Percentiles rank a stretch among this genome's conserved stretches.
These are phyloP conservation scores for Saccharomycopsis vini DNA, from an alignment of 805 yeast species.

Conservation along the genomic window DNA sequence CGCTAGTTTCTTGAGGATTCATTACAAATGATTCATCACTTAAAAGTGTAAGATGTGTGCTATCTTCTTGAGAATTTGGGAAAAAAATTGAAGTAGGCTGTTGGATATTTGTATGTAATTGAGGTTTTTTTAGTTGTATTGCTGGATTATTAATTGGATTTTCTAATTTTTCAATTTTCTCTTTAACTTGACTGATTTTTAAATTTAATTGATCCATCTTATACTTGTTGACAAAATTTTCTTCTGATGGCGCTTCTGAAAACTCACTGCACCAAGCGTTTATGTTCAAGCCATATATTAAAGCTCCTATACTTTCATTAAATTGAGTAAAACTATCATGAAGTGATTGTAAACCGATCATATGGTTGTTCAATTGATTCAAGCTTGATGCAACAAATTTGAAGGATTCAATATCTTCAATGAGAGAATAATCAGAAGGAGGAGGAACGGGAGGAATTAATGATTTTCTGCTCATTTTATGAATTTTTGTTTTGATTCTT, in stretches of 20 bases:
- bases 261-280: slow-evolving; percentile 88
- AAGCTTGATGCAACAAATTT: background rate
- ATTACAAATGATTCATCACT: slow-evolving; percentile 11
- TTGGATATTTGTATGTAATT: background rate
- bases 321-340: slow-evolving; percentile 57
- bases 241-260: slow-evolving; percentile 21
- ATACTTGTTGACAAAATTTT: slow-evolving; percentile 16
- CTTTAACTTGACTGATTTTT: slow-evolving; percentile 9
- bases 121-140: background rate
- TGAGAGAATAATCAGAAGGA: slow-evolving; percentile 6
- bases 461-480: slow-evolving; percentile 1
- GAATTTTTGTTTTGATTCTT: no score
- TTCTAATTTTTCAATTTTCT: slow-evolving; percentile 11
- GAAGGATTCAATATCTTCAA: slow-evolving; percentile 10
- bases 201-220: slow-evolving; percentile 12
- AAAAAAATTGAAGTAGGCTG: no score
- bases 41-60: background rate
- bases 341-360: slow-evolving; percentile 27
- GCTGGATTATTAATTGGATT: background rate
- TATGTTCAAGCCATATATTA: slow-evolving; percentile 70
- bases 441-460: background rate
- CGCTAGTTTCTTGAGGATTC: slow-evolving; percentile 1
- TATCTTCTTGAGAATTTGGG: background rate
- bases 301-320: slow-evolving; percentile 71
- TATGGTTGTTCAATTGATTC: slow-evolving; percentile 2